A percentile compares a stretch with the other conserved stretches of the same genome.
These are phyloP conservation scores for Cadophora luteo-olivacea DNA, from an alignment of 2,329 filamentous ascomycete genomes.

Conservation along the genomic window DNA sequence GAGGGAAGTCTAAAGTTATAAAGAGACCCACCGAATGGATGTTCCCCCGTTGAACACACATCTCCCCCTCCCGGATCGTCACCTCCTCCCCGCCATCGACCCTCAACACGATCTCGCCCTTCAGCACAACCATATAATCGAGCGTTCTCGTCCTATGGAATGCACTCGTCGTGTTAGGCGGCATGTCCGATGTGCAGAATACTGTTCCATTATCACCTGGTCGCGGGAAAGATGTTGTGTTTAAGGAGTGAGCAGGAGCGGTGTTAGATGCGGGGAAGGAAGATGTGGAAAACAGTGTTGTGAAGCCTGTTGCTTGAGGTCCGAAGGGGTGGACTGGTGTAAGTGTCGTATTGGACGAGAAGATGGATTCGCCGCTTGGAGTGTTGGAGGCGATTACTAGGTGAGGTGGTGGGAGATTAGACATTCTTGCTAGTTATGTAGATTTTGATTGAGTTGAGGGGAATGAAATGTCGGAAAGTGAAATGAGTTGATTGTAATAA, in stretches of 20 bases:
- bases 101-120: conserved; percentile 47
- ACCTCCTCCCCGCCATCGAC: conserved; percentile 50
- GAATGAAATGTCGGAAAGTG: background rate
- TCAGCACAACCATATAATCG: conserved; percentile 49
- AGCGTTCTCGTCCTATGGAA: conserved; percentile 51
- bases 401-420: conserved; percentile 33
- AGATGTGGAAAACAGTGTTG: conserved; percentile 42
- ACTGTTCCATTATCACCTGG: conserved; percentile 44
- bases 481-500: background rate
- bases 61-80: conserved; percentile 47
- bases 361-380: conserved; percentile 42
- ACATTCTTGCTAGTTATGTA: background rate
- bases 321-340: conserved; percentile 42
- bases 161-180: conserved; percentile 35
- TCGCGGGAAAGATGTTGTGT: conserved; percentile 42
- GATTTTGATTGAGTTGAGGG: background rate
- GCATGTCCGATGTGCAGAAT: conserved; percentile 40
- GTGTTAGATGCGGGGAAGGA: conserved; percentile 44
- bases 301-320: conserved; percentile 41
- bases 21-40: conserved; percentile 45
- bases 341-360: conserved; percentile 40
- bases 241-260: conserved; percentile 1
- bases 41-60: conserved; percentile 49
- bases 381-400: conserved; percentile 43
- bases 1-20: no score